Conservation (phyloP, 345 rosid genomes). For the Gossypium arboreum region DNA sequence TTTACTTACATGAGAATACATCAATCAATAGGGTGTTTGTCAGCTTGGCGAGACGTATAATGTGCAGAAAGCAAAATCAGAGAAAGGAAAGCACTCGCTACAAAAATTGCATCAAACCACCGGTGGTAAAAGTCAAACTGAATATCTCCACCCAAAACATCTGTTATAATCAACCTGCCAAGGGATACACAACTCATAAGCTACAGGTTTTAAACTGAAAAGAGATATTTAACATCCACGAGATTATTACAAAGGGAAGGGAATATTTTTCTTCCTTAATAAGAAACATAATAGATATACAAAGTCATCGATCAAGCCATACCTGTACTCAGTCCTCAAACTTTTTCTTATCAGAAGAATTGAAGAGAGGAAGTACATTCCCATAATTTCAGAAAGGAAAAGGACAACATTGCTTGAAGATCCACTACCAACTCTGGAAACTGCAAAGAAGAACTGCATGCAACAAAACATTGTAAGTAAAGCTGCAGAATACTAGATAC, state of each 20-base stretch:
- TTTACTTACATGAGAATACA: conserved; percentile 27
- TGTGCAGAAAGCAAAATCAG: conserved; percentile 89
- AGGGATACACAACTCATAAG: background rate
- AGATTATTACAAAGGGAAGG: background rate
- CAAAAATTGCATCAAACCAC: conserved; percentile 95
- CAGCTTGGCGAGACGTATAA: conserved; percentile 93
- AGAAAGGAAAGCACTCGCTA: conserved; percentile 94
- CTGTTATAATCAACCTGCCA: conserved; percentile 90
- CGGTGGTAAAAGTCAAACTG: conserved; percentile 97
- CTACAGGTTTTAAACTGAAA: background rate
- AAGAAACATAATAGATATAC: background rate
- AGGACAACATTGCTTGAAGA: conserved; percentile 97
- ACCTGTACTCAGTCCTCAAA: conserved; percentile 93
- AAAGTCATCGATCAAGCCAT: conserved; percentile 6
- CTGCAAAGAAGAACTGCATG: conserved; percentile 96
- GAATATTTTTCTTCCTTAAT: background rate
- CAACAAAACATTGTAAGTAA: conserved; percentile 25
- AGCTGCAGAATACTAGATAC: background rate
- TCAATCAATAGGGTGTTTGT: conserved; percentile 87
- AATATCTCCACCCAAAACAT: conserved; percentile 93
- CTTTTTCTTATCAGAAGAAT: conserved; percentile 96
- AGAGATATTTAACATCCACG: background rate
- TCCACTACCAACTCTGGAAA: conserved; percentile 98
- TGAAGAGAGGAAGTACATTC: conserved; percentile 94
- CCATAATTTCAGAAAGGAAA: conserved; percentile 95